Base-by-base conservation (phyloP, 108 stramenopile genomes). In the Skeletonema marinoi region DNA sequence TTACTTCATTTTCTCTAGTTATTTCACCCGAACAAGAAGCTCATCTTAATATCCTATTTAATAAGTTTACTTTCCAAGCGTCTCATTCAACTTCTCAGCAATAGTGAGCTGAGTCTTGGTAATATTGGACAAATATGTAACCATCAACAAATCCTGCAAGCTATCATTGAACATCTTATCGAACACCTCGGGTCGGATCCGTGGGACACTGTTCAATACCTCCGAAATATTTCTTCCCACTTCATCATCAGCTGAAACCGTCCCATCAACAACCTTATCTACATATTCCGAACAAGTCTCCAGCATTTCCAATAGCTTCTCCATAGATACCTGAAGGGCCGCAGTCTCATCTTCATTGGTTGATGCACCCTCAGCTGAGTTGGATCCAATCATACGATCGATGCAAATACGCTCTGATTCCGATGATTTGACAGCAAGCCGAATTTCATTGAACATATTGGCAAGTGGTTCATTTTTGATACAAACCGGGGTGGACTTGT, bases 61-160 rank as follows among this genome's bases (percentile, higher is more conserved):
- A 56, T 56, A 29, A 3, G 44, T 14, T 72, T 66, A 80, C 79
- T 80, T 84, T 39, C 92, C 92, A 81, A 93, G 81, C 21, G 83
- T 88, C 12, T 89, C 89, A 87, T 96, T 92, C 75, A 99, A 77
- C 74, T 98, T 97, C 81, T 98, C 98, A n/a, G 97, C 95, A 80
- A 99, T 93, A 31, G 88, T 77, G 35, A 98, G 78, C 81, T 99
- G 97, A 31, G 97, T 96, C 85, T 89, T 84, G 14, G 98, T 97
- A 48, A 98, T 84, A 77, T 94, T 93, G 67, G 92, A 84, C 74
- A 99, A 92, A 84, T 98, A 98, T 10, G 93, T 91, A 17, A 99
- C 98, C 98, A 99, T 98, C 70, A 99, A 86, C 76, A 99, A 81
- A 87, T 99, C 98, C 80, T 98, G 97, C 81, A 97, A 78, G 50